Evolutionary conservation across 306 rosid genomes (phyloP).

Genomic region (Rosa multiflora): DNA sequence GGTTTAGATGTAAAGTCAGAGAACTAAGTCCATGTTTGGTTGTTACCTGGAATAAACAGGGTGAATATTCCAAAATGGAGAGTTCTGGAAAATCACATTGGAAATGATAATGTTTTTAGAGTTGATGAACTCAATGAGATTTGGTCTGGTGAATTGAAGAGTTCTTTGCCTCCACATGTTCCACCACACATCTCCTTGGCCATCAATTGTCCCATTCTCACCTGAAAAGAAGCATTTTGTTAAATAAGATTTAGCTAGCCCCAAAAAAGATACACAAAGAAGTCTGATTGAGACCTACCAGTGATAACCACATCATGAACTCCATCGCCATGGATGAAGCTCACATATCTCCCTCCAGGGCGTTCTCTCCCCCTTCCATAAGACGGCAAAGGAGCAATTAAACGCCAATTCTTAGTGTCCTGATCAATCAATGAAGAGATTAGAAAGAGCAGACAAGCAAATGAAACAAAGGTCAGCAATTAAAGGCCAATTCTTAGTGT

Average conservation of each 20-base stretch:
- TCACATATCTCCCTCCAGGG: constrained; percentile 79
- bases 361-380: constrained; percentile 95
- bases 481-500: too few species aligned
- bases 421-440: constrained; percentile 32
- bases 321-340: constrained; percentile 81
- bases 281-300: constrained; percentile 45
- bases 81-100: constrained; percentile 68
- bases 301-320: constrained; percentile 72
- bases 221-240: constrained; percentile 29
- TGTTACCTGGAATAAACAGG: constrained; percentile 91
- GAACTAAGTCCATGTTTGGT: not conserved
- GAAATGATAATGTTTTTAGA: constrained; percentile 72
- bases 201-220: constrained; percentile 92
- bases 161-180: constrained; percentile 95
- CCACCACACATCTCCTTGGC: constrained; percentile 96
- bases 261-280: not conserved
- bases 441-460: not conserved
- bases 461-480: not conserved
- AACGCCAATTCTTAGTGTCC: constrained; percentile 72
- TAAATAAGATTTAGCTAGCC: not conserved
- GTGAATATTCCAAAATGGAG: constrained; percentile 97
- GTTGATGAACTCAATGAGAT: constrained; percentile 74
- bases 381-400: constrained; percentile 87
- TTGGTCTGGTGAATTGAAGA: constrained; percentile 81
- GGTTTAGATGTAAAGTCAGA: not conserved